phyloP scores from a whole-genome alignment of 345 rosid genomes.

The Euphorbia peplus region DNA sequence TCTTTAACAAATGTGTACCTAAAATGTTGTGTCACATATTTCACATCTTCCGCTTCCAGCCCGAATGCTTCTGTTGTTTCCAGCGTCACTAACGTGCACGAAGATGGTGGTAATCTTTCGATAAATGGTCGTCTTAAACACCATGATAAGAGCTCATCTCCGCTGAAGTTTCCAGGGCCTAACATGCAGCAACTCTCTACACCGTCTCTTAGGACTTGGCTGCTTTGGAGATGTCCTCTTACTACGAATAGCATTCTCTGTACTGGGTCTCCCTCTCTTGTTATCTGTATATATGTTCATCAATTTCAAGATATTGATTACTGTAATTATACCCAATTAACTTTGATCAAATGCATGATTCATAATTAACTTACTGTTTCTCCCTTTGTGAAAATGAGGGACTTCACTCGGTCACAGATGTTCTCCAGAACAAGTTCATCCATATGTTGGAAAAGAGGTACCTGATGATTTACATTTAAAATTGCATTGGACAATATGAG shows the following conservation, averaged over 20 bases:
- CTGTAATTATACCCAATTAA: too few species aligned
- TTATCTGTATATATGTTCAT: constrained; percentile 41
- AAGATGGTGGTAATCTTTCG: constrained; percentile 81
- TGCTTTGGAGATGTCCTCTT: constrained; percentile 92
- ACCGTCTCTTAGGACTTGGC: constrained; percentile 82
- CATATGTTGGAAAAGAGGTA: constrained; percentile 92
- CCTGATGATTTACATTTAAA: constrained; percentile 39
- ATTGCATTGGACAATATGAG: too few species aligned
- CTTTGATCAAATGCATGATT: too few species aligned
- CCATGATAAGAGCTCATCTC: constrained; percentile 95
- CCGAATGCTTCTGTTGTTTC: constrained; percentile 97
- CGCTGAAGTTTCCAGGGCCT: constrained; percentile 96
- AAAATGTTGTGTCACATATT: constrained; percentile 92
- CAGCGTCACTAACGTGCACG: constrained; percentile 75
- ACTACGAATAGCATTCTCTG: constrained; percentile 96
- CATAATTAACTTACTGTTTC: constrained; percentile 62
- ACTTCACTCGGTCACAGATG: constrained; percentile 89
- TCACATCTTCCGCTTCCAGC: constrained; percentile 80
- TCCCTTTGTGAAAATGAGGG: constrained; percentile 91
- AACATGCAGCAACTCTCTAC: constrained; percentile 92
- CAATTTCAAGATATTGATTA: not conserved
- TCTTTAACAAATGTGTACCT: constrained; percentile 93
- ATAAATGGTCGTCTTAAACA: constrained; percentile 85
- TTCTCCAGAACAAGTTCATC: constrained; percentile 91
- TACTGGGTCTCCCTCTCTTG: constrained; percentile 92